Evolutionary conservation across 116 monocot genomes (phyloP).

Genomic region (Cymodocea nodosa): DNA sequence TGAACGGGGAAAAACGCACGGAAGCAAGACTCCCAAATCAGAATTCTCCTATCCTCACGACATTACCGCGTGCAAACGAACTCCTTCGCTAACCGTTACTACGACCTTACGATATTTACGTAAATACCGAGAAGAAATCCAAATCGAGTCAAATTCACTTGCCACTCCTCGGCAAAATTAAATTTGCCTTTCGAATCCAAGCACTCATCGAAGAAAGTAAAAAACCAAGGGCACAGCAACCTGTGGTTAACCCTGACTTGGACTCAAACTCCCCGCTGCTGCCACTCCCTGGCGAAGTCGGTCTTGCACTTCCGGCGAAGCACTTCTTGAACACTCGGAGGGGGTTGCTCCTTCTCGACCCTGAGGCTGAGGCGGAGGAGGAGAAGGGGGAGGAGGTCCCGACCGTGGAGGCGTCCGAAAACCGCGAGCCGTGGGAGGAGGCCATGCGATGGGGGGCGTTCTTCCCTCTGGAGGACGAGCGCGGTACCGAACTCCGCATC

Average conservation of each 20-base stretch:
- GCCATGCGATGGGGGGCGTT: conserved; percentile 11
- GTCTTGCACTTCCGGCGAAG: conserved; percentile 11
- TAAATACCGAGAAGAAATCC: too few species aligned
- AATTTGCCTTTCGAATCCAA: not conserved
- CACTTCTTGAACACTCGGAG: conserved; percentile 15
- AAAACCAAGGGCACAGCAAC: not conserved
- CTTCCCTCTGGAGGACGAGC: too few species aligned
- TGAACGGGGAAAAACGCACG: too few species aligned
- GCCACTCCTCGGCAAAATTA: too few species aligned
- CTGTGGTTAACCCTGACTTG: not conserved
- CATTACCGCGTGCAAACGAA: too few species aligned
- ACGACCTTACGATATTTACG: too few species aligned
- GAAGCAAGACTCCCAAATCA: too few species aligned
- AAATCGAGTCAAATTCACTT: too few species aligned
- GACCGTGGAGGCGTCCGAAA: conserved; percentile 12
- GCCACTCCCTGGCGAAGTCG: conserved; percentile 1
- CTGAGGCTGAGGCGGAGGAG: not conserved
- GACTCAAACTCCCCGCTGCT: not conserved
- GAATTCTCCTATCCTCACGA: too few species aligned
- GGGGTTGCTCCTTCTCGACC: conserved; percentile 9
- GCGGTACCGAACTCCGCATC: too few species aligned
- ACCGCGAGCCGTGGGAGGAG: conserved; percentile 12
- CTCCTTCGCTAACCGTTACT: too few species aligned
- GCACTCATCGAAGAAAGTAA: not conserved
- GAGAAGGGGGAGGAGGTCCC: not conserved